Evolutionary conservation across 495 filamentous ascomycete genomes (phyloP).

Genomic region (Aspergillus cavernicola): DNA sequence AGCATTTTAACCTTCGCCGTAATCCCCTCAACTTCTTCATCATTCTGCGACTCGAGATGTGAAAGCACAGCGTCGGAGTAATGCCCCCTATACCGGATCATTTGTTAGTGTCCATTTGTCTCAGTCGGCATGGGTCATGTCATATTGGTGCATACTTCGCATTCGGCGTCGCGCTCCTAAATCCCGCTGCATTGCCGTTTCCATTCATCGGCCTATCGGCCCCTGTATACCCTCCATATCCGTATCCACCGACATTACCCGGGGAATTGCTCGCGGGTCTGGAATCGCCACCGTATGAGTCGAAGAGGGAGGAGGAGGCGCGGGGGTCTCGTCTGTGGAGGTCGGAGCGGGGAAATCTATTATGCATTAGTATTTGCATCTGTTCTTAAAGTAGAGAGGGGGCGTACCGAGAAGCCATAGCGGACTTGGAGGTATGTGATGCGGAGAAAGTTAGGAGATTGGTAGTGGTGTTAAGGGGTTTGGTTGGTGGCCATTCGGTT

Average conservation of each 20-base stretch:
- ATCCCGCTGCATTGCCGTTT: conserved; percentile 30
- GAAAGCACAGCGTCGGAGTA: conserved; percentile 91
- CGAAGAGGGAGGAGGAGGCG: conserved; percentile 78
- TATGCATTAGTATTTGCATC: not conserved
- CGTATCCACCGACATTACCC: conserved; percentile 45
- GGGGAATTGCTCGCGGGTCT: conserved; percentile 50
- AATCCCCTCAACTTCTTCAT: conserved; percentile 84
- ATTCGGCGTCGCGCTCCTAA: conserved; percentile 77
- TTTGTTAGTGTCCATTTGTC: not conserved
- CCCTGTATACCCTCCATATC: conserved; percentile 60
- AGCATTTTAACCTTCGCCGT: conserved; percentile 85
- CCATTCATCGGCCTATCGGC: conserved; percentile 36
- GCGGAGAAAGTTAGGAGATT: not conserved
- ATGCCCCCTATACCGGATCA: conserved; percentile 64
- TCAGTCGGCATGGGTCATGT: not conserved
- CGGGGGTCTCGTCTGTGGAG: conserved; percentile 73
- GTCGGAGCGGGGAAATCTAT: conserved; percentile 50
- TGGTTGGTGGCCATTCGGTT: not conserved
- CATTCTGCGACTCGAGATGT: conserved; percentile 94
- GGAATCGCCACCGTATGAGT: conserved; percentile 68
- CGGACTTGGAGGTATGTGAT: not conserved
- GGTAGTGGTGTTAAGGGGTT: not conserved
- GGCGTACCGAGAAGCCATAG: conserved; percentile 36
- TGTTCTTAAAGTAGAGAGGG: not conserved
- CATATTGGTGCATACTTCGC: conserved; percentile 52